Evolutionary conservation across 2,329 filamentous ascomycete species (phyloP).

Genomic region (Cladophialophora chaetospira): DNA sequence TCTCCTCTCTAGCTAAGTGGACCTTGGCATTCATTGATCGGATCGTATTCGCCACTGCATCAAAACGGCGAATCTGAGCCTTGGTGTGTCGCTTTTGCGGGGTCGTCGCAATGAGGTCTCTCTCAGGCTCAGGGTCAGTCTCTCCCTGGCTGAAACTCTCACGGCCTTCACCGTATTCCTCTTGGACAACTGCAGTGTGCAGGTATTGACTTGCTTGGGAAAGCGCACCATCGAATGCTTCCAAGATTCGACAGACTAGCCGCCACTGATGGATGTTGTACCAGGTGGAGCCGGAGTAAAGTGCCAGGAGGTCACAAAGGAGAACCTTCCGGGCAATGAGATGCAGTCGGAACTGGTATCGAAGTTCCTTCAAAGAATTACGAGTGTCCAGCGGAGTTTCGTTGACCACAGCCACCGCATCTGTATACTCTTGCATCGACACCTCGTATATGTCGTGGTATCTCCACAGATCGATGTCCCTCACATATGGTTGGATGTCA

Average conservation of each 20-base stretch:
- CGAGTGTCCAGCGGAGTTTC: conserved; percentile 71
- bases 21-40: conserved; percentile 92
- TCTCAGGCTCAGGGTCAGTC: conserved; percentile 5
- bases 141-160: conserved; percentile 2
- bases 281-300: conserved; percentile 66
- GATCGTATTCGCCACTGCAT: conserved; percentile 85
- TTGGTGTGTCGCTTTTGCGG: conserved; percentile 82
- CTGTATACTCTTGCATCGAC: conserved; percentile 69
- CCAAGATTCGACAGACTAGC: conserved; percentile 74
- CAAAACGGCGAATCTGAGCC: conserved; percentile 83
- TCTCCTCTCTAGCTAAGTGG: conserved; percentile 87
- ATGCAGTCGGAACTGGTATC: conserved; percentile 77
- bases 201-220: conserved; percentile 19
- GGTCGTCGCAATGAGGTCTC: conserved; percentile 50
- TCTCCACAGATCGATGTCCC: conserved; percentile 81
- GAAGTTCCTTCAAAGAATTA: conserved; percentile 77
- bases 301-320: conserved; percentile 82
- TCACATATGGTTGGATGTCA: conserved; percentile 70
- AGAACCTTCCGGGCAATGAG: conserved; percentile 81
- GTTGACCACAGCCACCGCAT: conserved; percentile 66
- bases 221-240: conserved; percentile 63
- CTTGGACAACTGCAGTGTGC: conserved; percentile 17
- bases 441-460: conserved; percentile 90
- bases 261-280: conserved; percentile 31
- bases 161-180: conserved; percentile 23